phyloP scores from a whole-genome alignment of 1,139 yeast species.

The Geotrichum europaeum region DNA sequence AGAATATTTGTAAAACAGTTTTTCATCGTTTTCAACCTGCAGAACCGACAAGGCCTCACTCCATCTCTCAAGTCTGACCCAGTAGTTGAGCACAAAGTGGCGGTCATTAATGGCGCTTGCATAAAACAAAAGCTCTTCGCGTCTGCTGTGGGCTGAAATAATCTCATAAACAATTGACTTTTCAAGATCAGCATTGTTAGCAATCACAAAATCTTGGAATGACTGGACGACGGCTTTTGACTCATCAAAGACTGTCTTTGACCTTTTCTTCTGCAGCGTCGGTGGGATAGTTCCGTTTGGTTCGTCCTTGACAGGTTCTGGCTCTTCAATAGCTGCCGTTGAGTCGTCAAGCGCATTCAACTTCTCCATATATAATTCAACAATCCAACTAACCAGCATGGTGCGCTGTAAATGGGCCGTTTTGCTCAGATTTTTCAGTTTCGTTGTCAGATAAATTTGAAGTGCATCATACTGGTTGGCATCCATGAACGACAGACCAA shows the following conservation, averaged over 20 bases:
- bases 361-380: conserved; percentile 56
- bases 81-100: conserved; percentile 60
- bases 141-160: conserved; percentile 58
- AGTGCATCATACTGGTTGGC: conserved; percentile 41
- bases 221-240: conserved; percentile 27
- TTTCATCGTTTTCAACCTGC: conserved; percentile 45
- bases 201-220: conserved; percentile 49
- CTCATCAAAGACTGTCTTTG: conserved; percentile 19
- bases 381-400: conserved; percentile 76
- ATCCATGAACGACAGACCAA: conserved; percentile 59
- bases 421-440: conserved; percentile 42
- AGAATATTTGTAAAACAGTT: conserved; percentile 58
- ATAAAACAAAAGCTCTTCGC: conserved; percentile 56
- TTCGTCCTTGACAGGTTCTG: conserved; percentile 22
- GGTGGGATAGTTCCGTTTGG: conserved; percentile 26
- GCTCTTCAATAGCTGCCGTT: conserved; percentile 25
- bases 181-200: conserved; percentile 50
- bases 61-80: conserved; percentile 71
- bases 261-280: background rate
- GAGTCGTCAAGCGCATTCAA: conserved; percentile 45
- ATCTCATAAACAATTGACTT: conserved; percentile 66
- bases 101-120: conserved; percentile 67
- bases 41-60: conserved; percentile 58
- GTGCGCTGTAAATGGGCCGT: conserved; percentile 47
- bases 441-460: conserved; percentile 50